Base-by-base conservation (phyloP, 2,329 filamentous ascomycete genomes). In the Cercospora sp. region DNA sequence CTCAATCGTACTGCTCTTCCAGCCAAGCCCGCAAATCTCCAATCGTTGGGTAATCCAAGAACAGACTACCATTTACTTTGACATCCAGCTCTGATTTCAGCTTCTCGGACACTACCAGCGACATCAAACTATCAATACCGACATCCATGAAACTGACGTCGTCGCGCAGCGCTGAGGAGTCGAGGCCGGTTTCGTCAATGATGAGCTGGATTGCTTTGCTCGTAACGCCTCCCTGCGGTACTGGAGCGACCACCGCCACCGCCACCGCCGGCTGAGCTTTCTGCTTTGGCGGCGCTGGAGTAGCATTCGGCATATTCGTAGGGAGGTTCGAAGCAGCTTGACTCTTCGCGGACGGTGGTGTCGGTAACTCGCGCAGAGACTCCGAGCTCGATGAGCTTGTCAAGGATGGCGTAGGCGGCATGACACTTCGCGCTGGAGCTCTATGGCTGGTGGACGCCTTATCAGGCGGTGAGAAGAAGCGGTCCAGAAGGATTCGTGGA, bases 391-490 rank as follows among this genome's bases (percentile, higher is more conserved):
- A 30, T 16, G 53, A 31, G 23, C 23, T 57, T n/a, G 53, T 28
- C 26, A 31, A 28, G 7, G 53, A 31, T 28, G 53, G 23, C 12
- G 28, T 31, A 8, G 53, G 53, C 26, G 53, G 23, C 12, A 31
- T n/a, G 1, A 13, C 23, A 13, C 8, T 31, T 30, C 53, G 26
- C 13, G 2, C 13, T 0, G 53, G 53, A 28, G 53, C 53, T 3
- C 7, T 57, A 6, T 57, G 53, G 53, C 12, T 31, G 8, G 26
- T 28, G 26, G 53, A 16, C 8, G 13, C 26, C 88, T 75, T 81
- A 68, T 86, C 86, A 1, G 88, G 88, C 63, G 89, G 89, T 68
- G 91, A 80, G 77, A 91, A 80, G 77, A 91, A 85, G 73, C 88
- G 84, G 80, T 90, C 89, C 68, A 91, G 82, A 23, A 89, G 82